Percentiles rank a stretch among this genome's conserved stretches.
phyloP scores from a whole-genome alignment of 176 grass and related monocot species.

The Aegilops sharonensis region DNA sequence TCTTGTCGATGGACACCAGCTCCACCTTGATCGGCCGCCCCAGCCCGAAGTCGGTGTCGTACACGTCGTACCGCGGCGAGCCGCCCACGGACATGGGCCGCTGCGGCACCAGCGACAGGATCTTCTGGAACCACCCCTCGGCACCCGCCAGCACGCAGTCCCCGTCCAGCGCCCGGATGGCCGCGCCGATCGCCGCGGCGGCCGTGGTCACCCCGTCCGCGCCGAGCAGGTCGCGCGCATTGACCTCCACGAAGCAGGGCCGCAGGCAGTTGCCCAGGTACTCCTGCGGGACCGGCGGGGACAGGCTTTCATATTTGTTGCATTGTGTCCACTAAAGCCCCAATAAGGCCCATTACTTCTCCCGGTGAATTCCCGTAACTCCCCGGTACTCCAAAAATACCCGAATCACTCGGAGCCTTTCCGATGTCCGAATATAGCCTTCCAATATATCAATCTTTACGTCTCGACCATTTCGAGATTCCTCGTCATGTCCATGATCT shows the following conservation, averaged over 20 bases:
- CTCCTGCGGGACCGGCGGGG: conserved; percentile 56
- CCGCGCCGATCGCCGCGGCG: conserved; percentile 55
- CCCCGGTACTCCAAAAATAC: no score
- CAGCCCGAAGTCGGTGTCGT: conserved; percentile 74
- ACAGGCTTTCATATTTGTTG: conserved; percentile 11
- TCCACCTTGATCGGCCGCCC: conserved; percentile 77
- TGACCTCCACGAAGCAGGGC: conserved; percentile 79
- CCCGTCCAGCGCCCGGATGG: conserved; percentile 55
- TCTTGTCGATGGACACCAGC: conserved; percentile 86
- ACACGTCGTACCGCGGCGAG: conserved; percentile 77
- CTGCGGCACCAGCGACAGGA: conserved; percentile 60
- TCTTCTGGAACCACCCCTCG: conserved; percentile 78
- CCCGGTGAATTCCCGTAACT: no score
- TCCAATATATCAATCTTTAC: no score
- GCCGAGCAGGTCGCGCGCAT: conserved; percentile 36
- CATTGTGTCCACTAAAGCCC: no score
- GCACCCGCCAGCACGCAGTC: conserved; percentile 67
- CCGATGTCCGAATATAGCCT: no score
- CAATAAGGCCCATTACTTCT: no score
- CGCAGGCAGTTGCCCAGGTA: conserved; percentile 96
- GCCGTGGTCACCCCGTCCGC: conserved; percentile 52
- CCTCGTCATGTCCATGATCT: no score
- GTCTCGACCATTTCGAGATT: no score
- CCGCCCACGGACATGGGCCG: conserved; percentile 92
- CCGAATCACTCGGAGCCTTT: no score